phyloP scores from a whole-genome alignment of 83 land plant genomes.

The Larix sibirica region DNA sequence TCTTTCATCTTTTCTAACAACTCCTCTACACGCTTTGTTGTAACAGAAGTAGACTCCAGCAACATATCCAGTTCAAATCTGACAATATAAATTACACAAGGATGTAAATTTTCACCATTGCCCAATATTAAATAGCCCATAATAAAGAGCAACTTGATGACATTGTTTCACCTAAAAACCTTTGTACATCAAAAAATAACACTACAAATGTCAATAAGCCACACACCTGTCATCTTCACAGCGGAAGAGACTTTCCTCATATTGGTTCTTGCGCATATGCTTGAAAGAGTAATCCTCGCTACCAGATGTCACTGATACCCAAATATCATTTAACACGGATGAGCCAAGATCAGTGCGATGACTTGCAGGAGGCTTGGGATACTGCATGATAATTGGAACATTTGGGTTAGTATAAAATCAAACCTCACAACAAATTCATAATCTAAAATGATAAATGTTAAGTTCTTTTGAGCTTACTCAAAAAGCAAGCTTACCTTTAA shows the following conservation, averaged over 20 bases:
- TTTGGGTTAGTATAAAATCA: neutral
- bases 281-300: conserved; percentile 60
- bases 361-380: conserved; percentile 44
- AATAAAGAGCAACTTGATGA: neutral
- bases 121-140: neutral
- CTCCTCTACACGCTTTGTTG: conserved; percentile 48
- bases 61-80: conserved; percentile 59
- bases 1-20: conserved; percentile 31
- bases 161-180: neutral
- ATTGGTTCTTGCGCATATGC: conserved; percentile 57
- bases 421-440: neutral
- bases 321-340: conserved; percentile 52
- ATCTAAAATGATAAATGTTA: neutral
- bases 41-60: conserved; percentile 40
- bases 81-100: neutral
- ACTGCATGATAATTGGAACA: conserved; percentile 24
- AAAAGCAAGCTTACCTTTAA: too few relatives aligned
- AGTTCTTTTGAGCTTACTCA: too few relatives aligned
- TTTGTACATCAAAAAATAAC: neutral
- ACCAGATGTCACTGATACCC: conserved; percentile 66
- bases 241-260: conserved; percentile 56
- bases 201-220: neutral
- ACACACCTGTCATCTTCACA: conserved; percentile 59
- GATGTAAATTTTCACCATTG: neutral
- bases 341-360: conserved; percentile 41